These are phyloP conservation scores for Flaveria linearis DNA, from an alignment of 129 eudicot genomes.

Conservation along the genomic window DNA sequence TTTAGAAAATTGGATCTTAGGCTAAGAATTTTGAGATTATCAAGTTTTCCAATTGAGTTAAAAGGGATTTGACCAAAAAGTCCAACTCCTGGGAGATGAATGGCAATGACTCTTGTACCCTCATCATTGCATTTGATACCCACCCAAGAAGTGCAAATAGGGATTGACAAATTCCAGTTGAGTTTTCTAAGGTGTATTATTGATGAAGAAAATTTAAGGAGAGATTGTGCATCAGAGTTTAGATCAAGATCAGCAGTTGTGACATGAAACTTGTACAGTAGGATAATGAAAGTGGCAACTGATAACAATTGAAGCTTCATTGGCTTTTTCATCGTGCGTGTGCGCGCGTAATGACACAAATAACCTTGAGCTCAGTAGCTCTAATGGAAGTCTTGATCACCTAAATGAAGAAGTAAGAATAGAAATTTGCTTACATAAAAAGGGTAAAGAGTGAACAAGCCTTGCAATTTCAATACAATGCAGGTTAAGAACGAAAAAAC, in stretches of 20 bases:
- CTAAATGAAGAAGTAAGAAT: constrained; percentile 29
- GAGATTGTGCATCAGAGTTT: constrained; percentile 61
- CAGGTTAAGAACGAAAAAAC: too few species aligned
- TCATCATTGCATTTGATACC: constrained; percentile 68
- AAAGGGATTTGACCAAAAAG: constrained; percentile 70
- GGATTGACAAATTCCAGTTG: constrained; percentile 56
- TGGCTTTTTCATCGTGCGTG: neutral
- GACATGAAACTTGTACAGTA: constrained; percentile 31
- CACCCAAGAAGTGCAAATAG: constrained; percentile 74
- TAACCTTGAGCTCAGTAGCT: constrained; percentile 1
- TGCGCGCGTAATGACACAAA: neutral
- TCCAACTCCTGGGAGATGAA: constrained; percentile 88
- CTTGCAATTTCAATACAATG: neutral
- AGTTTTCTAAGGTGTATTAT: constrained; percentile 71
- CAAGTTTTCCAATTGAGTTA: constrained; percentile 60
- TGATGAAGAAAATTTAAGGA: constrained; percentile 62
- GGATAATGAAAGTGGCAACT: constrained; percentile 35
- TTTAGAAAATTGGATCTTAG: constrained; percentile 69
- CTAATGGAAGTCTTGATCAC: constrained; percentile 37
- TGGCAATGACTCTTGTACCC: constrained; percentile 55
- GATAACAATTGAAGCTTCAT: constrained; percentile 39
- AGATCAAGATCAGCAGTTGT: constrained; percentile 63
- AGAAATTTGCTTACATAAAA: constrained; percentile 21
- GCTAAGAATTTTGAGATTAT: constrained; percentile 65
- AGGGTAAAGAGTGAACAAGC: neutral